Conservation (phyloP, 495 filamentous ascomycete species). For the Neurospora sp. region DNA sequence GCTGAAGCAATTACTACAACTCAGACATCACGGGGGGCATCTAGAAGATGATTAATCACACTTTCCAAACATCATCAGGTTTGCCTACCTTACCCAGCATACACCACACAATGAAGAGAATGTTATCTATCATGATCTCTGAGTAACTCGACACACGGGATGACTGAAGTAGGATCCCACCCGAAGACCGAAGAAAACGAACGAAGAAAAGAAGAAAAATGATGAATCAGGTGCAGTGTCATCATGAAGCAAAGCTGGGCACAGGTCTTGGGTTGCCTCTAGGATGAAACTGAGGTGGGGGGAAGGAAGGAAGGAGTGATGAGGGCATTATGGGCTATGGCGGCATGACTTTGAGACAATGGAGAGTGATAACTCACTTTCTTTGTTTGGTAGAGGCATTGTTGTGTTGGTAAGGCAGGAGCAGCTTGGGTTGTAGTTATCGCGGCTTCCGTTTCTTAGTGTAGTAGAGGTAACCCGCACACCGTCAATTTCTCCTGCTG, state of each 20-base stretch:
- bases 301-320: background rate
- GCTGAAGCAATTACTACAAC: background rate
- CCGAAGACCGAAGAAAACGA: background rate
- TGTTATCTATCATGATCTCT: background rate
- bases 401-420: background rate
- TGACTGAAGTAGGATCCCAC: background rate
- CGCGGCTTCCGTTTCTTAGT: background rate
- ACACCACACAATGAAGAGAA: background rate
- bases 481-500: background rate
- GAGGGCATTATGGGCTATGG: background rate
- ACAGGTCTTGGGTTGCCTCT: background rate
- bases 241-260: background rate
- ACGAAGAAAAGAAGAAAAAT: background rate
- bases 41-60: background rate
- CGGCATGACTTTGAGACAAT: background rate
- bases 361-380: background rate
- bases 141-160: background rate
- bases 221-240: background rate
- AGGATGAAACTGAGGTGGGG: background rate
- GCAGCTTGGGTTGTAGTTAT: background rate
- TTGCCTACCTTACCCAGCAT: background rate
- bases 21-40: background rate
- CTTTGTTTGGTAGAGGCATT: background rate
- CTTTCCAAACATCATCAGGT: background rate
- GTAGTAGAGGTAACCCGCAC: background rate